phyloP scores from a whole-genome alignment of 2,329 filamentous ascomycete genomes.

The Neocatenulostroma microsporum region DNA sequence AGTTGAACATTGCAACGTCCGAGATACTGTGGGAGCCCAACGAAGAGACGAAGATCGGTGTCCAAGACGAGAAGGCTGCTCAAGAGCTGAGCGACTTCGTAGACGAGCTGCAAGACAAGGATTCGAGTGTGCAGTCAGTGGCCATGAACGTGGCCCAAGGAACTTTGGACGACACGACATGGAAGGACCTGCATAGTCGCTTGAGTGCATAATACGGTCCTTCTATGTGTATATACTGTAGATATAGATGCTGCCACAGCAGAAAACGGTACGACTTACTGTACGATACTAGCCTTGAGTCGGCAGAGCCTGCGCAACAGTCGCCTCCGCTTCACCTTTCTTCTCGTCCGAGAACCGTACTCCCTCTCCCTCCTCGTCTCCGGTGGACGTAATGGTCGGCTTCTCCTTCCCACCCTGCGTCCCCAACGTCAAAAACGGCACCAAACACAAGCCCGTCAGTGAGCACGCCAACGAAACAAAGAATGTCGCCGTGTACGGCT shows the following conservation, averaged over 20 bases:
- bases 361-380: background rate
- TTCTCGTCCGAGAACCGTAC: background rate
- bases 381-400: background rate
- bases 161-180: slow-evolving; percentile 14
- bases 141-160: slow-evolving; percentile 59
- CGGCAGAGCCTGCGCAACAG: slow-evolving; percentile 6
- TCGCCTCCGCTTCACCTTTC: slow-evolving; percentile 6
- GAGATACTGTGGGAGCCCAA: slow-evolving; percentile 84
- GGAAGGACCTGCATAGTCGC: slow-evolving; percentile 24
- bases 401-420: slow-evolving; percentile 42
- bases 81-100: slow-evolving; percentile 54
- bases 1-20: slow-evolving; percentile 60
- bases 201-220: slow-evolving; percentile 9
- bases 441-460: slow-evolving; percentile 38
- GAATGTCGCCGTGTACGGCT: slow-evolving; percentile 47
- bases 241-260: slow-evolving; percentile 1
- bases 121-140: slow-evolving; percentile 64
- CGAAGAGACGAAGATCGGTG: slow-evolving; percentile 62
- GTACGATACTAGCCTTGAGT: background rate
- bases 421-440: slow-evolving; percentile 47
- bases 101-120: slow-evolving; percentile 54
- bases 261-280: background rate
- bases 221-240: background rate
- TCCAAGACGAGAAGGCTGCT: slow-evolving; percentile 52
- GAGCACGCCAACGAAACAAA: slow-evolving; percentile 44